A percentile compares a stretch with the other conserved stretches of the same genome.
Evolutionary conservation across 2,329 filamentous ascomycete genomes (phyloP).

Genomic region (Microdochium nivale): DNA sequence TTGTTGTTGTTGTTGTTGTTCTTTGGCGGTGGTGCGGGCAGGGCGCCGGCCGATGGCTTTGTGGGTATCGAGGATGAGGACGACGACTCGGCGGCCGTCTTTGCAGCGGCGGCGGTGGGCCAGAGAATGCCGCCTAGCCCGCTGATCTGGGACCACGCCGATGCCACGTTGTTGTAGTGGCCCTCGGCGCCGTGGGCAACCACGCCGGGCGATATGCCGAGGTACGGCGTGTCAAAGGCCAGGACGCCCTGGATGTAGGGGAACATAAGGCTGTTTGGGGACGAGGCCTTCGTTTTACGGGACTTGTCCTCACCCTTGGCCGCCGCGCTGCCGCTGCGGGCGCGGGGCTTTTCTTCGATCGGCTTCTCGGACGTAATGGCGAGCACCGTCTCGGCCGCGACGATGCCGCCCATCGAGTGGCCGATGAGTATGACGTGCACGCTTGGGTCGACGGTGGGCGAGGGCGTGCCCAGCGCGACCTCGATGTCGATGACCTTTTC

Average conservation of each 20-base stretch:
- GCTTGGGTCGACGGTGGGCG: slow-evolving; percentile 21
- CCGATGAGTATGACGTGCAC: slow-evolving; percentile 21
- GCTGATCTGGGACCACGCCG: slow-evolving; percentile 60
- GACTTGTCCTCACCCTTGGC: slow-evolving; percentile 26
- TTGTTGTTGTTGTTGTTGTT: slow-evolving; percentile 20
- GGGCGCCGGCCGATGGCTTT: slow-evolving; percentile 25
- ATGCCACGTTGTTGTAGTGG: slow-evolving; percentile 68
- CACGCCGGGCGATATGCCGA: slow-evolving; percentile 72
- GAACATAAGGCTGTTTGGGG: slow-evolving; percentile 69
- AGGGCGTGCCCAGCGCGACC: slow-evolving; percentile 53
- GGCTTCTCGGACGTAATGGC: slow-evolving; percentile 52
- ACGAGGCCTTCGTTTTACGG: slow-evolving; percentile 7
- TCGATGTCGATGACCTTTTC: slow-evolving; percentile 93
- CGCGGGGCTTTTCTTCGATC: slow-evolving; percentile 34
- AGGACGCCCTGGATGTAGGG: slow-evolving; percentile 85
- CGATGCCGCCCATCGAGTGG: slow-evolving; percentile 68
- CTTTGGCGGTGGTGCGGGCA: slow-evolving; percentile 31
- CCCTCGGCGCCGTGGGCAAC: slow-evolving; percentile 82
- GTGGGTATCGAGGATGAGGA: slow-evolving; percentile 24
- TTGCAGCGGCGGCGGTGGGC: slow-evolving; percentile 35
- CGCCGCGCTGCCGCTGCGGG: slow-evolving; percentile 19
- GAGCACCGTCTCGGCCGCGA: slow-evolving; percentile 81
- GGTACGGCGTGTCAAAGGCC: slow-evolving; percentile 89
- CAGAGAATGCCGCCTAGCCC: slow-evolving; percentile 61
- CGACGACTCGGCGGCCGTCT: slow-evolving; percentile 23